Base-by-base conservation (phyloP, 345 rosid genomes). In the Citrus inodora region DNA sequence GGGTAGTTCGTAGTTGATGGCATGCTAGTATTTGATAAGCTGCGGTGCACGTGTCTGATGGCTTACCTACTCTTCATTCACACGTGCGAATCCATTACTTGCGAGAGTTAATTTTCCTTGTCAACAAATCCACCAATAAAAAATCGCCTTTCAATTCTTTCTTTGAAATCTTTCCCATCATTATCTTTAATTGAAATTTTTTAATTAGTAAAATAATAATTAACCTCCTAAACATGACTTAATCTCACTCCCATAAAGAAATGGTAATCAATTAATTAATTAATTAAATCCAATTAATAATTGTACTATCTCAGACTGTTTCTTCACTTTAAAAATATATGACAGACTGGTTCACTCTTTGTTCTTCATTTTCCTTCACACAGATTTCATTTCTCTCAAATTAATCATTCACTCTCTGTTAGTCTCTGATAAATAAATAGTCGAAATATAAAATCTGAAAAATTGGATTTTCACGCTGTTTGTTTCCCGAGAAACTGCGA, bases 41-140 rank as follows among this genome's bases (percentile, higher is more conserved):
- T 5, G 11, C 7, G 7, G 24, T 32, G 63, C 63, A 71, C 75
- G 75, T 71, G 75, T 71, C 65, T n/a, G 14, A 51, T 55, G 75
- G 56, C 65, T n/a, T 16, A 61, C 30, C 76, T 3, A n/a, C 71
- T 82, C 75, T 42, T 59, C 53, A 28, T 19, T 24, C 67, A 67
- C 81, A 82, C 81, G 76, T 78, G 84, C 17, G 60, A 17, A 71
- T 76, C 42, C 62, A 35, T 28, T 53, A 73, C 27, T 28, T 67
- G 74, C 11, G 6, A 6, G 51, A 13, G 32, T 32, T 22, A 5
- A 51, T 72, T 73, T 72, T 61, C 59, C 77, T 22, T 58, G 46
- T 33, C 16, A 68, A 66, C 67, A 37, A 73, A 66, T 13, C 63
- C 69, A 77, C 83, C 80, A 58, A 72, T 58, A 51, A 37, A 53